These are phyloP conservation scores for Chlorella sp. DNA, from an alignment of 139 green algal genomes.

Conservation along the genomic window DNA sequence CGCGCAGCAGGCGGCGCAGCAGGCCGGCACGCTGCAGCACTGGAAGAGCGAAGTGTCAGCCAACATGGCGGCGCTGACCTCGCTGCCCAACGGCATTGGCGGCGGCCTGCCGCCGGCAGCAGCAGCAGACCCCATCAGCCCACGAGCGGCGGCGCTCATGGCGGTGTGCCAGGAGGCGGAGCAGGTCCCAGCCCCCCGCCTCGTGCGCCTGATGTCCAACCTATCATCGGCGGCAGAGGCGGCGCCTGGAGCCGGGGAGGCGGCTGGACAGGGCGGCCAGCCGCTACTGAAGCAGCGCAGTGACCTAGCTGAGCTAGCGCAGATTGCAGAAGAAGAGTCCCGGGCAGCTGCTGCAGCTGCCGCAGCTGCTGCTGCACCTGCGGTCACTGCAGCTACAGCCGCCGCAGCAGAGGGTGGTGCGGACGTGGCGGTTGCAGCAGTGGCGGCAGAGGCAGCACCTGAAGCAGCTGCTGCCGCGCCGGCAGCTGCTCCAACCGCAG, in stretches of 20 bases:
- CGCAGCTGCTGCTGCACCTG: neutral
- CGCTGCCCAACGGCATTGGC: neutral
- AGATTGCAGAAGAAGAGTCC: neutral
- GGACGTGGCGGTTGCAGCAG: neutral
- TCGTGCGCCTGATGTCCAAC: neutral
- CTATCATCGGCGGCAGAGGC: neutral
- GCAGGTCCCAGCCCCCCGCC: neutral
- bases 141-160: constrained; percentile 7
- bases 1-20: neutral
- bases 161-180: neutral
- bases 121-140: neutral
- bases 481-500: no score
- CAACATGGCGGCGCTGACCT: neutral
- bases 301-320: neutral
- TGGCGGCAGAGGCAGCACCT: no score
- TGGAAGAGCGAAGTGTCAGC: neutral
- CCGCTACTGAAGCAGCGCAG: neutral
- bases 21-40: neutral
- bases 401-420: neutral
- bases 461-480: no score
- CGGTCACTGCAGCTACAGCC: neutral
- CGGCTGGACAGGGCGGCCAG: neutral
- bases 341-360: neutral
- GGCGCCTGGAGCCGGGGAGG: neutral
- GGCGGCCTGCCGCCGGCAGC: neutral